These are phyloP conservation scores for Camellia japonica DNA, from an alignment of 148 eudicot species.

Conservation along the genomic window DNA sequence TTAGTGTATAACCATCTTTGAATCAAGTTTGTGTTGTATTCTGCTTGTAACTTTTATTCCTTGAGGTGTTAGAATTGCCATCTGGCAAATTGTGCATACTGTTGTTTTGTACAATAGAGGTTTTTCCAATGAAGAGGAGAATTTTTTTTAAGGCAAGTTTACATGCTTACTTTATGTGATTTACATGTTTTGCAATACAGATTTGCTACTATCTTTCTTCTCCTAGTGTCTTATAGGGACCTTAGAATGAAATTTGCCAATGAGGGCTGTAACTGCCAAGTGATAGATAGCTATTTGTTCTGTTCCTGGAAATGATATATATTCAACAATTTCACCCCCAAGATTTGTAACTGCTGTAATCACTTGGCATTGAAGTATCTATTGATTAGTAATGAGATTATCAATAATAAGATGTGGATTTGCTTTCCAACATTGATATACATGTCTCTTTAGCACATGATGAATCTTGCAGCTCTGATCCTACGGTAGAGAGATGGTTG, in stretches of 20 bases:
- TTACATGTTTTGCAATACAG: background rate
- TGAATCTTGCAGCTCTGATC: too few relatives aligned
- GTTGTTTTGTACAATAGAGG: constrained; percentile 15
- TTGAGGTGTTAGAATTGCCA: background rate
- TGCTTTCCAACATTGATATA: too few relatives aligned
- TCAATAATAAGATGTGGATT: too few relatives aligned
- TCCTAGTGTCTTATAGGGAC: background rate
- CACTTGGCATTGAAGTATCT: background rate
- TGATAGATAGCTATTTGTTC: background rate
- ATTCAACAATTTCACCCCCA: too few relatives aligned
- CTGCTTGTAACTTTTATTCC: constrained; percentile 3
- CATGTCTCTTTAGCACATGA: too few relatives aligned
- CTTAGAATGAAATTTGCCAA: background rate
- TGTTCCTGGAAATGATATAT: too few relatives aligned
- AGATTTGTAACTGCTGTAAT: too few relatives aligned
- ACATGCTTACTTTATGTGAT: background rate
- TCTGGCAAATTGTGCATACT: background rate
- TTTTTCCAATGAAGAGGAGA: background rate
- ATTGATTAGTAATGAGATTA: background rate
- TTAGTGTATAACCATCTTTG: constrained; percentile 37
- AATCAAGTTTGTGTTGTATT: constrained; percentile 10
- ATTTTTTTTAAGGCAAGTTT: background rate
- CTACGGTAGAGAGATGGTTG: too few relatives aligned
- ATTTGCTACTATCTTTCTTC: background rate
- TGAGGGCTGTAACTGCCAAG: background rate